Percentiles rank a stretch among this genome's conserved stretches.
Evolutionary conservation across 495 filamentous ascomycete genomes (phyloP).

Genomic region (Penicillium pancosmium): DNA sequence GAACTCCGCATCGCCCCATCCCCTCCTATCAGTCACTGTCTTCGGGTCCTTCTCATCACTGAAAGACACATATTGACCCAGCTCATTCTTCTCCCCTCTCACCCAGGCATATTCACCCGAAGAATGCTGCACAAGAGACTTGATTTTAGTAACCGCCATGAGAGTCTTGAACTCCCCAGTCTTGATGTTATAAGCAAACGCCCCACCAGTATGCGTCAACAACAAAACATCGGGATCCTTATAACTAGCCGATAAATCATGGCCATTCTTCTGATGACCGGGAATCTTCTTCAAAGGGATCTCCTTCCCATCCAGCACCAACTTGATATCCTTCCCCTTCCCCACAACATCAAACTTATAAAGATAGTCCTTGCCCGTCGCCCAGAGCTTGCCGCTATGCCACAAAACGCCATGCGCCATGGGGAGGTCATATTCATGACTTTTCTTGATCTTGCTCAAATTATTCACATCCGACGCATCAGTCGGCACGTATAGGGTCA

Average conservation of each 20-base stretch:
- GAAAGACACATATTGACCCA: constrained; percentile 17
- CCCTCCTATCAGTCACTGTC: neutral
- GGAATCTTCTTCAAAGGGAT: neutral
- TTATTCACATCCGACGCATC: constrained; percentile 3
- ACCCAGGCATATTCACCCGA: constrained; percentile 15
- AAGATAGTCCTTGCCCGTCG: constrained; percentile 3
- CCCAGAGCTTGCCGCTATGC: constrained; percentile 7
- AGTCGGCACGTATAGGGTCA: constrained; percentile 9
- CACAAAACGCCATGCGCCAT: constrained; percentile 3
- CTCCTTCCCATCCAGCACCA: neutral
- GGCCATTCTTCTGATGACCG: constrained; percentile 2
- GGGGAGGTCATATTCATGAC: neutral
- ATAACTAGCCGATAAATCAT: constrained; percentile 14
- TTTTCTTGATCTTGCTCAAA: constrained; percentile 2
- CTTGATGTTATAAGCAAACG: constrained; percentile 7
- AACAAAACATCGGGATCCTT: constrained; percentile 6
- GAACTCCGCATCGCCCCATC: constrained; percentile 14
- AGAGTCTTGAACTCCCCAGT: constrained; percentile 8
- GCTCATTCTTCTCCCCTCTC: constrained; percentile 5
- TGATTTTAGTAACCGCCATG: constrained; percentile 2
- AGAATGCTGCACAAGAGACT: constrained; percentile 12
- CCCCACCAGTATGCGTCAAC: constrained; percentile 11
- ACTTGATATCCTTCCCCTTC: constrained; percentile 4
- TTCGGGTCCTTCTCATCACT: constrained; percentile 5
- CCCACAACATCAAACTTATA: constrained; percentile 13